Percentiles rank a stretch among this genome's conserved stretches.
These are phyloP conservation scores for Emergomyces pasteurianus DNA, from an alignment of 2,329 filamentous ascomycete species.

Conservation along the genomic window DNA sequence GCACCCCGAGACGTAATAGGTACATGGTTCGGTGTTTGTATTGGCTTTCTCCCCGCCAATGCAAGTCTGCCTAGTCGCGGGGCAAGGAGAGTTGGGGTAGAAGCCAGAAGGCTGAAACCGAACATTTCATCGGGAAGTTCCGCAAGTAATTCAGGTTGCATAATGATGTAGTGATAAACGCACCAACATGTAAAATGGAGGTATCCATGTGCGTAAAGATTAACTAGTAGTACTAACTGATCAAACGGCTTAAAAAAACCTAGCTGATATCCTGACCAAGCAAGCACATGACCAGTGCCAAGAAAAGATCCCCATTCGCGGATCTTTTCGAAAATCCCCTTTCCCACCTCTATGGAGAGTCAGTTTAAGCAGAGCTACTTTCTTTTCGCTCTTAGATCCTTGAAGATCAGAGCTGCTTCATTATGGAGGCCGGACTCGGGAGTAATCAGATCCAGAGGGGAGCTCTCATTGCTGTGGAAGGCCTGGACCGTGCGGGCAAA, in stretches of 20 bases:
- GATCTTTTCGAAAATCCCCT: background rate
- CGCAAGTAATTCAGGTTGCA: slow-evolving; percentile 18
- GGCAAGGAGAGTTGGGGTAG: slow-evolving; percentile 23
- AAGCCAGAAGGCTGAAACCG: slow-evolving; percentile 26
- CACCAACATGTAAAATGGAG: background rate
- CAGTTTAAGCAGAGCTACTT: background rate
- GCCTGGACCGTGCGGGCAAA: slow-evolving; percentile 82
- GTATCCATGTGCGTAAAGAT: background rate
- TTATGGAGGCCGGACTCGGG: background rate
- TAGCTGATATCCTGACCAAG: no score
- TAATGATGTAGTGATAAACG: slow-evolving; percentile 7
- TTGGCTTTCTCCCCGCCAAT: slow-evolving; percentile 49
- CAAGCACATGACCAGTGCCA: background rate
- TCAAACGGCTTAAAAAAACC: background rate
- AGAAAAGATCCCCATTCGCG: background rate
- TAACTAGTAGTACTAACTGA: no score
- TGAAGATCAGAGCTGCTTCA: background rate
- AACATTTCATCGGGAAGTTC: slow-evolving; percentile 23
- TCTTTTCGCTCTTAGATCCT: background rate
- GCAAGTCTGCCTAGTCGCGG: slow-evolving; percentile 58
- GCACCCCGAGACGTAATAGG: slow-evolving; percentile 70
- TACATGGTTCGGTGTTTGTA: slow-evolving; percentile 75
- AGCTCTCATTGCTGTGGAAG: slow-evolving; percentile 73
- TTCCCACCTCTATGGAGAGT: background rate
- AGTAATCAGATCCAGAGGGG: slow-evolving; percentile 32